Evolutionary conservation across 2,329 filamentous ascomycete genomes (phyloP), one percentile per base, ranked within the genome.

Genomic region (Xylariaceae sp.): DNA sequence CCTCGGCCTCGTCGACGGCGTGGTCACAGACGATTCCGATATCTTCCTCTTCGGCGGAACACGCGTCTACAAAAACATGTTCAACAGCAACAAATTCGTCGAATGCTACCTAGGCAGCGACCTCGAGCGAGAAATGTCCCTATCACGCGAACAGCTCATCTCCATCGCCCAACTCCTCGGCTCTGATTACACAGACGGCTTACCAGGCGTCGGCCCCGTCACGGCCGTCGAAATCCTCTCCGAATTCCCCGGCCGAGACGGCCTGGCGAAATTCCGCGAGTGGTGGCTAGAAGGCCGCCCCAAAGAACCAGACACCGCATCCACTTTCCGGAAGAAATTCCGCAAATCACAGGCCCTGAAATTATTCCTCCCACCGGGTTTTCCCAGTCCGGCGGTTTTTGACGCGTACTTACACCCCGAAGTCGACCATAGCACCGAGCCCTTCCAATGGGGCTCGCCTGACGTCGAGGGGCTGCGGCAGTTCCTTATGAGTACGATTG

Each of bases 41-140:
- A 95, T 88, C 0, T 99, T 99, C 70, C 82, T 99, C 0, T 99
- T 99, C 73, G 95, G 94, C 15, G 95, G 94, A 44, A 99, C 92
- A 0, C 83, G 93, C 15, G 89, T 99, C 18, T 99, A 99, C 80
- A 99, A 99, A 74, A 99, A 99, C 78, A 96, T 99, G 92, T 99
- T 99, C 80, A 99, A 97, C 74, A 88, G 91, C 68, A 94, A 94
- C 73, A 99, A 99, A 72, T 96, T 91, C 68, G 94, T 99, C 48
- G 94, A 99, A 76, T 97, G 94, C 75, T 99, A 97, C 71, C 82
- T 99, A 8, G 77, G 86, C 2, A 80, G 78, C 0, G 94, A 99
- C 69, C 79, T 99, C 0, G 90, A 96, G 68, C 89, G 89, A 67
- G 95, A 99, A 68, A 88, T 97, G 63, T 90, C 89, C 0, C 83